Percentiles rank a stretch among this genome's conserved stretches.
Conservation (phyloP, 2,329 filamentous ascomycete species). For the Xylaria sp. region DNA sequence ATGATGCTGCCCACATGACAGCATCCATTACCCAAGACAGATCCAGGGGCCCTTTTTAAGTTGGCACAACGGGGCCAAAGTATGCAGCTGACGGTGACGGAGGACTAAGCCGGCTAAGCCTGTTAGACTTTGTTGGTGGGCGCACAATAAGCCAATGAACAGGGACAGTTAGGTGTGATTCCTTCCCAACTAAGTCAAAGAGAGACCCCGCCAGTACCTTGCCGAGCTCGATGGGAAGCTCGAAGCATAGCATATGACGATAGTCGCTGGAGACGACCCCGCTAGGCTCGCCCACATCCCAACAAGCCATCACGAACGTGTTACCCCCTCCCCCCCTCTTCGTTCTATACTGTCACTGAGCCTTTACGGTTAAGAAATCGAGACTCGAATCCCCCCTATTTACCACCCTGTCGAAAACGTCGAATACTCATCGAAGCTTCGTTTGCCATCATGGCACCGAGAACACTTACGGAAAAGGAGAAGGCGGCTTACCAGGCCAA, state of each 20-base stretch:
- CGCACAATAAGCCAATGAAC: constrained; percentile 21
- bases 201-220: constrained; percentile 13
- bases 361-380: not conserved
- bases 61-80: constrained; percentile 2
- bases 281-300: constrained; percentile 21
- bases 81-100: constrained; percentile 11
- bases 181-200: constrained; percentile 25
- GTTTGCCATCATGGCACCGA: constrained; percentile 30
- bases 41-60: not conserved
- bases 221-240: constrained; percentile 3
- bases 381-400: not conserved
- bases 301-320: constrained; percentile 6
- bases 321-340: constrained; percentile 11
- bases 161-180: not conserved
- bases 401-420: not conserved
- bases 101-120: not conserved
- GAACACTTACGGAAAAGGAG: constrained; percentile 25
- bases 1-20: constrained; percentile 1
- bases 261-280: constrained; percentile 26
- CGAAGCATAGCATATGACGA: constrained; percentile 26
- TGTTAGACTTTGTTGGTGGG: not conserved
- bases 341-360: not conserved
- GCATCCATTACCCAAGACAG: not conserved
- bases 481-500: constrained; percentile 30
- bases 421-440: not conserved